These are phyloP conservation scores for Miamiensis avidus DNA, from an alignment of 169 alveolate species.

Conservation along the genomic window DNA sequence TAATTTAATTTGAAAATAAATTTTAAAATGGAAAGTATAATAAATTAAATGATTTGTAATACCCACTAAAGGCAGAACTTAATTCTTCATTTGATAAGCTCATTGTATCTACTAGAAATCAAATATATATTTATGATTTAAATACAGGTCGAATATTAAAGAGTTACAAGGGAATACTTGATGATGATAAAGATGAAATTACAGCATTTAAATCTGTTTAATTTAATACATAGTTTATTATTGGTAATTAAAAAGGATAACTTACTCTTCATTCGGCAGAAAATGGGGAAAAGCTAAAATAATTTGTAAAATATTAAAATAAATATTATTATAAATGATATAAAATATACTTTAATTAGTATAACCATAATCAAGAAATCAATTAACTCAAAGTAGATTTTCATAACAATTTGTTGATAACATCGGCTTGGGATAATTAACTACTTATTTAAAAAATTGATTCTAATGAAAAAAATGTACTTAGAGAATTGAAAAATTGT, in stretches of 20 bases:
- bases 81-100: slow-evolving; percentile 26
- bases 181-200: slow-evolving; percentile 34
- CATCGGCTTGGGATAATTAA: slow-evolving; percentile 7
- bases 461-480: not conserved
- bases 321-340: too few species aligned
- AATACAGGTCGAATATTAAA: slow-evolving; percentile 36
- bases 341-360: too few species aligned
- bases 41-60: not conserved
- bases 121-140: slow-evolving; percentile 29
- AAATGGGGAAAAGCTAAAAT: slow-evolving; percentile 12
- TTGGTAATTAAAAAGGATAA: slow-evolving; percentile 35
- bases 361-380: not conserved
- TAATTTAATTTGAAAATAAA: slow-evolving; percentile 35
- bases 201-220: slow-evolving; percentile 26
- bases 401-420: not conserved
- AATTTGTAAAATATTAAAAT: not conserved
- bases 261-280: not conserved
- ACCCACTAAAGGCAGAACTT: slow-evolving; percentile 25
- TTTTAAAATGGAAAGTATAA: slow-evolving; percentile 10
- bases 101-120: slow-evolving; percentile 30
- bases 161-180: slow-evolving; percentile 19
- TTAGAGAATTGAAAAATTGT: not conserved
- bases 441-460: not conserved
- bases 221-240: slow-evolving; percentile 13
- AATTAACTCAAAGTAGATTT: slow-evolving; percentile 10